Conservation (phyloP, 257 asterid species). For the Datura wrightii region DNA sequence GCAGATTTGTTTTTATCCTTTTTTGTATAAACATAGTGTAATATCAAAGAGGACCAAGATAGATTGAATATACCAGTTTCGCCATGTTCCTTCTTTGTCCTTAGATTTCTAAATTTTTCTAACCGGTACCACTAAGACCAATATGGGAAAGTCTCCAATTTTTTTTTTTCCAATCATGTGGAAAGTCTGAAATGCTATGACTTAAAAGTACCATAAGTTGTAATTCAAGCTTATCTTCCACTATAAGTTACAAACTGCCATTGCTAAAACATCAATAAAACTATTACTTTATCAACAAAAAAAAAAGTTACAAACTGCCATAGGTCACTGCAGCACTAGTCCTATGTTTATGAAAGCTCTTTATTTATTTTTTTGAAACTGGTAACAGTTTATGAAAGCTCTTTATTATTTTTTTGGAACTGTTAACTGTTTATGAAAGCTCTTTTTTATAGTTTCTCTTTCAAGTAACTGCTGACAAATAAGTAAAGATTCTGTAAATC, state of each 20-base stretch:
- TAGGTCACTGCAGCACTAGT: not conserved
- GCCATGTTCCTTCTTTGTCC: not conserved
- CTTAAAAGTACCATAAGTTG: constrained; percentile 5
- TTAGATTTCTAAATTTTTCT: not conserved
- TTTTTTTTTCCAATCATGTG: not conserved
- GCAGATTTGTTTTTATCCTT: not conserved
- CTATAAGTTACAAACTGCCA: not conserved
- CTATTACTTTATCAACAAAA: not conserved
- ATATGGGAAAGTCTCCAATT: constrained; percentile 7
- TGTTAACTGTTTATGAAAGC: not conserved
- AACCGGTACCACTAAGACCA: not conserved
- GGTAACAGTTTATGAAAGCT: too few species aligned
- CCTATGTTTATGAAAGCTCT: not conserved
- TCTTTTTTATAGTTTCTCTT: not conserved
- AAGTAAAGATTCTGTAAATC: not conserved
- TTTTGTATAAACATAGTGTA: not conserved
- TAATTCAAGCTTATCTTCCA: not conserved
- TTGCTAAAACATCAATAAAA: not conserved
- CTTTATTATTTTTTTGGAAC: too few species aligned
- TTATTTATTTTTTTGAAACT: not conserved
- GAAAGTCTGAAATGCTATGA: not conserved
- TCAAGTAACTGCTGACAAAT: not conserved
- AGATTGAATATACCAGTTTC: not conserved
- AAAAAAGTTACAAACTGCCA: not conserved
- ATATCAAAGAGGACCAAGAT: not conserved